Evolutionary conservation across 2,329 filamentous ascomycete species (phyloP), one percentile per base, ranked within the genome.

Genomic region (Penicillium sp.): DNA sequence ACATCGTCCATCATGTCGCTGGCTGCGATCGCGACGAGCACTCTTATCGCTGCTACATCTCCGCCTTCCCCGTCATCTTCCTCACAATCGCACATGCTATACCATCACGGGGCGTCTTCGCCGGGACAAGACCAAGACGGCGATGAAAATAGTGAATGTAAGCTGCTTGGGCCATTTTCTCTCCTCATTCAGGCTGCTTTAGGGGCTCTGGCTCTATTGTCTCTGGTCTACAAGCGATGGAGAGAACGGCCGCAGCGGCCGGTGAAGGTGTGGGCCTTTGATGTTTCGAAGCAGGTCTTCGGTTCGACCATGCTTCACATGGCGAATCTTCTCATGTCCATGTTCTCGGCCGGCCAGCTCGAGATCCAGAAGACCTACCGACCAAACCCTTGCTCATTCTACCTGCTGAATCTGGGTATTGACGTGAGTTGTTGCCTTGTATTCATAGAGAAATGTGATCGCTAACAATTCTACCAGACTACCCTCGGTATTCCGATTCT

Each of bases 311-410:
- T 99, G 70, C 85, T 96, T 30, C 94, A 99, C 74, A 80, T 92
- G 40, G 89, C 92, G 61, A 99, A 99, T 69, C 81, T 99, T 47
- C 84, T 96, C 71, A 95, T 99, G 88, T 95, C 90, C 42, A 90
- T 97, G 89, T 81, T 99, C 61, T 95, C 90, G 1, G 92, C 89
- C 48, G 92, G 91, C 3, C 85, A 89, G 63, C 88, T 97, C 31
- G 69, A 74, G 35, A 69, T 74, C 30, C 64, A 60, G 30, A 70
- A 64, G 36, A 60, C 68, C 72, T 89, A 89, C 60, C 78, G 79
- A 53, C 92, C 94, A 7, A 99, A 99, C 63, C 94, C 94, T 9
- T 99, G 94, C 76, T 96, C 91, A 1, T 97, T 95, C 68, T 99
- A 99, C 69, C 75, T 99, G 24, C 78, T 99, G 62, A 99, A 99